Evolutionary conservation across 2,329 filamentous ascomycete genomes (phyloP).

Genomic region (Shiraia sp.): DNA sequence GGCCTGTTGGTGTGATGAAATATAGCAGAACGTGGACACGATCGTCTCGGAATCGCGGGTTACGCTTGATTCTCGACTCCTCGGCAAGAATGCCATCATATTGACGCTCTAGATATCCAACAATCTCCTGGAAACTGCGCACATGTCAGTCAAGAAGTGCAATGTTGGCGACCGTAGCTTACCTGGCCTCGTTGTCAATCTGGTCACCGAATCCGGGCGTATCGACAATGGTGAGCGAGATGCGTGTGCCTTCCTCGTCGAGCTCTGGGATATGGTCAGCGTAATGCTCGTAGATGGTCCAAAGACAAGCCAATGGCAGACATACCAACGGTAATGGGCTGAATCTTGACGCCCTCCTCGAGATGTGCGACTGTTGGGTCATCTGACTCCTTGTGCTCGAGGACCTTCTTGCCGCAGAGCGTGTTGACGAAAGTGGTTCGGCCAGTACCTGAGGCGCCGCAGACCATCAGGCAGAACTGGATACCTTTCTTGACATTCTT

Average conservation of each 20-base stretch:
- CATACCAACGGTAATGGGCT: slow-evolving; percentile 95
- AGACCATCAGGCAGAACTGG: slow-evolving; percentile 99
- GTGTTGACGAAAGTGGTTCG: slow-evolving; percentile 99
- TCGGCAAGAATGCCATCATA: slow-evolving; percentile 99
- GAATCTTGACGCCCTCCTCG: slow-evolving; percentile 97
- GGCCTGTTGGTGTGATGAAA: slow-evolving; percentile 98
- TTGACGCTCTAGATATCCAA: slow-evolving; percentile 97
- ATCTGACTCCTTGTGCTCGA: slow-evolving; percentile 89
- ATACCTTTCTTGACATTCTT: slow-evolving; percentile 99
- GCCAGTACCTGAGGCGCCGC: slow-evolving; percentile 96
- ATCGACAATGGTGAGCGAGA: slow-evolving; percentile 97
- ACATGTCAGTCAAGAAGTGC: slow-evolving; percentile 17
- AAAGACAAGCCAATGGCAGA: slow-evolving; percentile 2
- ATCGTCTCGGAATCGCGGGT: slow-evolving; percentile 98
- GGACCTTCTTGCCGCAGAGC: slow-evolving; percentile 91
- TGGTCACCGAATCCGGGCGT: slow-evolving; percentile 98
- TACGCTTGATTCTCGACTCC: slow-evolving; percentile 99
- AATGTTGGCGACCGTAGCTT: slow-evolving; percentile 34
- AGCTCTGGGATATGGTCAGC: slow-evolving; percentile 60
- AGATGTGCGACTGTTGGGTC: slow-evolving; percentile 86
- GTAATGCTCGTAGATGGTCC: not conserved
- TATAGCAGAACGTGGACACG: slow-evolving; percentile 97
- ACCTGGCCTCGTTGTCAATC: slow-evolving; percentile 99
- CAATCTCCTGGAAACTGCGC: slow-evolving; percentile 92
- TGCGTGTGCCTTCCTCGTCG: slow-evolving; percentile 97